Conservation (phyloP, 2,329 filamentous ascomycete species). For the Botrytis paeoniae region DNA sequence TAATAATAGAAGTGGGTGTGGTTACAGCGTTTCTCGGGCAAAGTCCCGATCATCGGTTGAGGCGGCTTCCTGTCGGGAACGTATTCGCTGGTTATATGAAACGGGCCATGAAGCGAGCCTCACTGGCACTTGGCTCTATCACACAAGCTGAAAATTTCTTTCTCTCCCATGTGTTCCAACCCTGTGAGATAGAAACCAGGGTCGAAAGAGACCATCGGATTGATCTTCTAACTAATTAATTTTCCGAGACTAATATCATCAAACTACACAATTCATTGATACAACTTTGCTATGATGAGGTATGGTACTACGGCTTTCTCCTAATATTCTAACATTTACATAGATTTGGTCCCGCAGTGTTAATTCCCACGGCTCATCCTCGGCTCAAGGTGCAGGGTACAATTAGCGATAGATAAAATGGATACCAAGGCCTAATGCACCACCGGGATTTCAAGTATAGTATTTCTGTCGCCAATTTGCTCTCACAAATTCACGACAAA, state of each 20-base stretch:
- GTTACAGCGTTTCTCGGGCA: neutral
- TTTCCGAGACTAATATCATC: neutral
- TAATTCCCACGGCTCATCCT: neutral
- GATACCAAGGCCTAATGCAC: neutral
- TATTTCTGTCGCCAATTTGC: neutral
- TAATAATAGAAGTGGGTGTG: neutral
- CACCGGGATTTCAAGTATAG: neutral
- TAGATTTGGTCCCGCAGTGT: neutral
- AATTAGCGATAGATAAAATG: neutral
- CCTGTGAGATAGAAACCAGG: neutral
- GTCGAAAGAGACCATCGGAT: neutral
- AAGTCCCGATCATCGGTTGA: neutral
- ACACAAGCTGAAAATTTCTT: neutral
- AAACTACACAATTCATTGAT: accelerated
- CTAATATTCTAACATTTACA: too few species aligned
- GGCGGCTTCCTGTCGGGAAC: neutral
- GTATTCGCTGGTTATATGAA: accelerated
- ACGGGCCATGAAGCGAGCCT: neutral
- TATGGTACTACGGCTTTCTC: too few species aligned
- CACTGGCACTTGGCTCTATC: neutral
- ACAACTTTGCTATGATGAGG: too few species aligned
- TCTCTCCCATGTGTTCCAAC: neutral
- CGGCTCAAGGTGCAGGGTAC: neutral
- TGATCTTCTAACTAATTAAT: neutral
- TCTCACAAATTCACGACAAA: neutral